Percentiles rank a stretch among this genome's conserved stretches.
phyloP scores from a whole-genome alignment of 306 rosid genomes.

The Inga leiocalycina region DNA sequence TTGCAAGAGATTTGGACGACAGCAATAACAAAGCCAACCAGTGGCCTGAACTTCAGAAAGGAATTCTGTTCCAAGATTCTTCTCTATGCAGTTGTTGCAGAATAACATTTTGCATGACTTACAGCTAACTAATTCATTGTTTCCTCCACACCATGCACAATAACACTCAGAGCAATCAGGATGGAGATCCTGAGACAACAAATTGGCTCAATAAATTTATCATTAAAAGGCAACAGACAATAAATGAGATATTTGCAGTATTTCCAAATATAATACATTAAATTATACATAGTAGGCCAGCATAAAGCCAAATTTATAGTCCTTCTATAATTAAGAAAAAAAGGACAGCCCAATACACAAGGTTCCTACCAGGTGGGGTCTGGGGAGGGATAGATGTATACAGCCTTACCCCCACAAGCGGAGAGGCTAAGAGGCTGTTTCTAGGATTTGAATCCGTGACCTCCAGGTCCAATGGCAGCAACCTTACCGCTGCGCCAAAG shows the following conservation, averaged over 20 bases:
- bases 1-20: slow-evolving; percentile 65
- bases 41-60: slow-evolving; percentile 50
- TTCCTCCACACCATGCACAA: slow-evolving; percentile 87
- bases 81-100: slow-evolving; percentile 65
- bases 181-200: slow-evolving; percentile 63
- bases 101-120: slow-evolving; percentile 64
- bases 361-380: too few species aligned
- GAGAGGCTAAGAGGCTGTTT: too few species aligned
- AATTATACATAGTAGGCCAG: background rate
- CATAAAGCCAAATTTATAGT: background rate
- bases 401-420: too few species aligned
- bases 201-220: slow-evolving; percentile 32
- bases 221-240: slow-evolving; percentile 18
- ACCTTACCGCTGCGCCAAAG: too few species aligned
- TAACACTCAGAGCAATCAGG: slow-evolving; percentile 58
- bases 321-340: background rate
- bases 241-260: background rate
- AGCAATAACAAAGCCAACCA: slow-evolving; percentile 81
- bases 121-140: slow-evolving; percentile 58
- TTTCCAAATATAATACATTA: background rate
- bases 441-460: too few species aligned
- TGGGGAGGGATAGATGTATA: too few species aligned
- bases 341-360: too few species aligned
- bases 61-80: slow-evolving; percentile 70
- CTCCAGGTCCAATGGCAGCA: too few species aligned